Conservation (phyloP, 2,329 filamentous ascomycete species). For the Neofusicoccum sp. region DNA sequence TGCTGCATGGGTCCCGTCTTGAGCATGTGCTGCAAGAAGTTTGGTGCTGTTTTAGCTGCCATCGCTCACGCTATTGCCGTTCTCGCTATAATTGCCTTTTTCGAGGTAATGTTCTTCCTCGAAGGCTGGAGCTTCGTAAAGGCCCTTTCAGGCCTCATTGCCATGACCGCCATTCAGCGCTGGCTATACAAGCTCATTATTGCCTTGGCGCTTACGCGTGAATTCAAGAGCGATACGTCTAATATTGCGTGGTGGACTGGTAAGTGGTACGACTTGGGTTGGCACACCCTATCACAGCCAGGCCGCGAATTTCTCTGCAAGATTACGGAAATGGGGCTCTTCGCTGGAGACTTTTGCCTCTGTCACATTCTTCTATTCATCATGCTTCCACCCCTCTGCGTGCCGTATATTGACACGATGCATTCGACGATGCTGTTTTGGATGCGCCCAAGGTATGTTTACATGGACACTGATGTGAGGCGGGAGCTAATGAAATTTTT, state of each 20-base stretch:
- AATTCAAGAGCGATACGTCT: constrained; percentile 91
- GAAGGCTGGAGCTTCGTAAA: constrained; percentile 83
- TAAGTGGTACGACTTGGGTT: constrained; percentile 99
- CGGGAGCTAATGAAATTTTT: constrained; percentile 28
- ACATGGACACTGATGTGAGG: no score
- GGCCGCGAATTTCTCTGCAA: constrained; percentile 97
- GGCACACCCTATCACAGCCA: constrained; percentile 93
- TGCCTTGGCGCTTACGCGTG: constrained; percentile 77
- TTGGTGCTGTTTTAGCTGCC: constrained; percentile 87
- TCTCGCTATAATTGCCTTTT: constrained; percentile 82
- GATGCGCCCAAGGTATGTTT: constrained; percentile 90
- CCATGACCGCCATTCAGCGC: constrained; percentile 81
- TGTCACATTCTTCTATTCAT: constrained; percentile 89
- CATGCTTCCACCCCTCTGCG: constrained; percentile 79
- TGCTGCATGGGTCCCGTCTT: constrained; percentile 96
- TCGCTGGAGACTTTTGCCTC: constrained; percentile 88
- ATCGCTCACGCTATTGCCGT: constrained; percentile 90
- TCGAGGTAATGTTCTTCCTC: constrained; percentile 93
- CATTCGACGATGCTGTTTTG: constrained; percentile 99
- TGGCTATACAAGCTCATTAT: constrained; percentile 97
- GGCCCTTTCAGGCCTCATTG: constrained; percentile 85
- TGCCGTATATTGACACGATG: constrained; percentile 89
- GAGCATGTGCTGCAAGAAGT: constrained; percentile 99
- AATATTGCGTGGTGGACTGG: constrained; percentile 99
- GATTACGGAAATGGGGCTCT: constrained; percentile 96